Evolutionary conservation across 768 basidiomycete species (phyloP).

Genomic region (Serendipita vermifera): DNA sequence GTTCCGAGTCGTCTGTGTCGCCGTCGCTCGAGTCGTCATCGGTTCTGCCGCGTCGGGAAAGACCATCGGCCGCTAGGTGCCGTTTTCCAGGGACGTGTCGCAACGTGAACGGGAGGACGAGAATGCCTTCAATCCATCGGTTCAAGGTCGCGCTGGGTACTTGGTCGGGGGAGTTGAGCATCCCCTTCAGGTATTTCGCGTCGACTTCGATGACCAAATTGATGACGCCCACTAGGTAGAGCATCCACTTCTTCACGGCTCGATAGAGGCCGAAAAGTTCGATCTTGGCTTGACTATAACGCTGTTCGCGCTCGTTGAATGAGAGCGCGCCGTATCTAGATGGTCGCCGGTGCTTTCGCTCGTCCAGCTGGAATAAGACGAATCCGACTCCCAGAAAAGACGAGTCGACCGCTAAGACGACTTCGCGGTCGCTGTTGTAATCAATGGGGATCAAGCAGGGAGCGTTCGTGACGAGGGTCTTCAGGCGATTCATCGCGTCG

Average conservation of each 20-base stretch:
- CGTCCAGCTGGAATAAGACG: constrained; percentile 26
- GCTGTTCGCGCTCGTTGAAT: constrained; percentile 24
- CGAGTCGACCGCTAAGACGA: constrained; percentile 30
- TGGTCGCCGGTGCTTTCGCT: constrained; percentile 17
- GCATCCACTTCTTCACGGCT: constrained; percentile 26
- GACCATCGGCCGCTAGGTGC: constrained; percentile 28
- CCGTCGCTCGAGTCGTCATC: constrained; percentile 13
- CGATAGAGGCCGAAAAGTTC: constrained; percentile 30
- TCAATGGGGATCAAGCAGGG: constrained; percentile 26
- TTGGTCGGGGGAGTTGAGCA: constrained; percentile 30
- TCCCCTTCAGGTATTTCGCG: constrained; percentile 30
- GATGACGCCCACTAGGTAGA: constrained; percentile 23
- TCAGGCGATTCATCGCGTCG: constrained; percentile 21
- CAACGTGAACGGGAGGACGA: constrained; percentile 28
- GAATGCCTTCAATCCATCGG: constrained; percentile 30
- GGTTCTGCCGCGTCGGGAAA: constrained; percentile 22
- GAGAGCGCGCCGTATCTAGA: constrained; percentile 29
- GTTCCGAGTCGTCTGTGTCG: constrained; percentile 12
- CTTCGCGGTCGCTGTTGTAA: constrained; percentile 19
- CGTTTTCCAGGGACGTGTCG: constrained; percentile 27
- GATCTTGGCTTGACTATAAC: constrained; percentile 30
- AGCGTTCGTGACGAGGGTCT: constrained; percentile 18
- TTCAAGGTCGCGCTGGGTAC: constrained; percentile 30
- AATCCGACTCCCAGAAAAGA: constrained; percentile 26
- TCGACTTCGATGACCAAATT: constrained; percentile 26